Conservation (phyloP, 768 basidiomycete species). For the Lactarius hatsudake region DNA sequence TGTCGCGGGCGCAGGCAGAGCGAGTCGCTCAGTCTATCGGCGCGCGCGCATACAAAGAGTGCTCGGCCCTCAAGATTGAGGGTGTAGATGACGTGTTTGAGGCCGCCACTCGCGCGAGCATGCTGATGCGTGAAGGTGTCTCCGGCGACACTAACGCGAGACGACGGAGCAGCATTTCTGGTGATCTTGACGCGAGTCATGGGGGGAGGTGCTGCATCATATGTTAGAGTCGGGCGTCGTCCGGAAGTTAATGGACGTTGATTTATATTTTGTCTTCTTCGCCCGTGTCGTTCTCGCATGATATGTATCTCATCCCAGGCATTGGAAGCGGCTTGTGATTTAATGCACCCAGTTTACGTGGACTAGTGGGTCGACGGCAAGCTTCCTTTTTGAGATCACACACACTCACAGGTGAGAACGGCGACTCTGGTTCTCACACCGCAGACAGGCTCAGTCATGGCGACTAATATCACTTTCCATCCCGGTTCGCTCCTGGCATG, state of each 20-base stretch:
- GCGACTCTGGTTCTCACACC: too few relatives aligned
- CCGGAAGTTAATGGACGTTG: constrained; percentile 14
- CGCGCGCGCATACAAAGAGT: constrained; percentile 92
- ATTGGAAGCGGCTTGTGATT: background rate
- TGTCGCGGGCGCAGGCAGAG: constrained; percentile 79
- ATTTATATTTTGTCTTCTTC: constrained; percentile 11
- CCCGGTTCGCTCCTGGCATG: constrained; percentile 14
- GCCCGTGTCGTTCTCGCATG: background rate
- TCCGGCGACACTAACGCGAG: constrained; percentile 43
- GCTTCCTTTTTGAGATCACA: constrained; percentile 1
- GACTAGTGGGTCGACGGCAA: background rate
- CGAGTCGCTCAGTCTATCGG: constrained; percentile 80
- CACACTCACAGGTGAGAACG: background rate
- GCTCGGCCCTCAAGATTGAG: constrained; percentile 84
- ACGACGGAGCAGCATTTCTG: constrained; percentile 34
- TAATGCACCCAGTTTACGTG: constrained; percentile 1
- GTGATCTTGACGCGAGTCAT: constrained; percentile 17
- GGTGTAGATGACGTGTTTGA: constrained; percentile 98
- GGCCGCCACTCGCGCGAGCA: constrained; percentile 92
- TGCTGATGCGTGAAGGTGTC: constrained; percentile 89
- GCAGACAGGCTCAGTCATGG: constrained; percentile 30
- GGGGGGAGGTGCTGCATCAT: constrained; percentile 25
- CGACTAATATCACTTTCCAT: constrained; percentile 43
- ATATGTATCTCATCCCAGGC: constrained; percentile 14
- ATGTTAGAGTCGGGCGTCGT: constrained; percentile 19